Evolutionary conservation across 2,329 filamentous ascomycete species (phyloP), one percentile per base, ranked within the genome.

Genomic region (Aspergillus vadensis): DNA sequence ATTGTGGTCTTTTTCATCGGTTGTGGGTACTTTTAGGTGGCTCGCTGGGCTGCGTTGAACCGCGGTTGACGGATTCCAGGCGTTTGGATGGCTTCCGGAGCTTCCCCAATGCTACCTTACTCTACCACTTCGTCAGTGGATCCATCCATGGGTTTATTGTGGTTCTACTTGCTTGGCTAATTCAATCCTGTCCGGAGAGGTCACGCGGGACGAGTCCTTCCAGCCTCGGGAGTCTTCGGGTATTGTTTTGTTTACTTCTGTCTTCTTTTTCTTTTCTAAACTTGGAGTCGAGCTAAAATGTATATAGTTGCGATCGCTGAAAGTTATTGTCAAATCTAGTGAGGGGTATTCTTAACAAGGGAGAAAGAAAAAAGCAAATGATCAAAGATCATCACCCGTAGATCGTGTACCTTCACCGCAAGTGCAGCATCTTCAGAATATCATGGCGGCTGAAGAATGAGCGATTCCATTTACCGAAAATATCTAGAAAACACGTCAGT

Each of bases 391-490:
- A 12, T 30, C 47, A 9, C 7, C n/a, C 15, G 25, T 30, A 50
- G 25, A 32, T 53, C 25, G 38, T 30, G 25, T 17, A 36, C 12
- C 9, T 19, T 68, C 61, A 74, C 64, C 67, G 65, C n/a, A 75
- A 66, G 65, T 70, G 66, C 19, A 74, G 61, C 58, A 82, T 76
- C 66, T 80, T 79, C 52, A 95, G 76, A 21, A 94, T 78, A 74
- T 95, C 88, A 71, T 94, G 84, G 15, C 87, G 83, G 66, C 90
- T 82, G 71, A 90, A 93, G 73, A 89, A 92, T 17, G 86, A 86
- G 54, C 91, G 84, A 63, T 91, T 88, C 58, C 85, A 82, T 79
- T 96, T 96, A 10, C 91, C 91, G 65, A 88, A 90, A 7, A 95
- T 76, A 74, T 95, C 90, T 92, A 64, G 0, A 30, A 59, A 38